Evolutionary conservation across 2,329 filamentous ascomycete species (phyloP).

Genomic region (Stagonosporopsis rhizophila): DNA sequence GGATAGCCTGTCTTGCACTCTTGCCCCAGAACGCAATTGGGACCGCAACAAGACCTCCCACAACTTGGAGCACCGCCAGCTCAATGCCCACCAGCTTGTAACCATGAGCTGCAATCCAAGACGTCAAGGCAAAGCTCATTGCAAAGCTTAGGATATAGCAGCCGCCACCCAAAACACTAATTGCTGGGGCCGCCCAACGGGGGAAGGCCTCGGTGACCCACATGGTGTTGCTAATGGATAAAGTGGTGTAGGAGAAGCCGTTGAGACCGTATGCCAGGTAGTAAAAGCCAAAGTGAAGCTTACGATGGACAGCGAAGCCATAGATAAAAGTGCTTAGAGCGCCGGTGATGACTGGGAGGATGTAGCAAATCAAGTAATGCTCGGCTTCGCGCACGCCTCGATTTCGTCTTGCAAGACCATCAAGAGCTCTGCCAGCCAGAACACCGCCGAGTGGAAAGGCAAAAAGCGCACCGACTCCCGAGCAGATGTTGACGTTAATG

Average conservation of each 20-base stretch:
- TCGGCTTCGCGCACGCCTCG: conserved; percentile 41
- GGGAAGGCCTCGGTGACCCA: conserved; percentile 46
- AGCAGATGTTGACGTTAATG: conserved; percentile 29
- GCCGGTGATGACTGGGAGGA: conserved; percentile 36
- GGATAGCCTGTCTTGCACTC: conserved; percentile 35
- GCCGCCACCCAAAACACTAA: conserved; percentile 35
- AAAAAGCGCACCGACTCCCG: conserved; percentile 29
- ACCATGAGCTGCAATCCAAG: conserved; percentile 37
- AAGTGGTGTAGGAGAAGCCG: conserved; percentile 34
- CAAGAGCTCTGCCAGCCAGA: conserved; percentile 22
- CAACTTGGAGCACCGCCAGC: conserved; percentile 46
- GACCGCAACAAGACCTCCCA: conserved; percentile 32
- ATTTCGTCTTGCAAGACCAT: conserved; percentile 33
- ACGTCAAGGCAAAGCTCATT: conserved; percentile 32
- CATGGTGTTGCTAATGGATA: conserved; percentile 36
- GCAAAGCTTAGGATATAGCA: conserved; percentile 33
- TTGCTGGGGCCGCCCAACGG: conserved; percentile 41
- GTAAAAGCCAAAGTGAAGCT: conserved; percentile 23
- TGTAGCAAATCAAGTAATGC: conserved; percentile 40
- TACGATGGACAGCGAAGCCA: conserved; percentile 30
- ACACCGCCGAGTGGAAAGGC: conserved; percentile 23
- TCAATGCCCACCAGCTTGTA: conserved; percentile 43
- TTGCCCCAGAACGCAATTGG: conserved; percentile 45
- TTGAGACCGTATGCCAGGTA: conserved; percentile 41
- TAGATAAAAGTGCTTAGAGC: conserved; percentile 33